These are phyloP conservation scores for Aurifilum marmelostoma DNA, from an alignment of 2,329 filamentous ascomycete species.

Conservation along the genomic window DNA sequence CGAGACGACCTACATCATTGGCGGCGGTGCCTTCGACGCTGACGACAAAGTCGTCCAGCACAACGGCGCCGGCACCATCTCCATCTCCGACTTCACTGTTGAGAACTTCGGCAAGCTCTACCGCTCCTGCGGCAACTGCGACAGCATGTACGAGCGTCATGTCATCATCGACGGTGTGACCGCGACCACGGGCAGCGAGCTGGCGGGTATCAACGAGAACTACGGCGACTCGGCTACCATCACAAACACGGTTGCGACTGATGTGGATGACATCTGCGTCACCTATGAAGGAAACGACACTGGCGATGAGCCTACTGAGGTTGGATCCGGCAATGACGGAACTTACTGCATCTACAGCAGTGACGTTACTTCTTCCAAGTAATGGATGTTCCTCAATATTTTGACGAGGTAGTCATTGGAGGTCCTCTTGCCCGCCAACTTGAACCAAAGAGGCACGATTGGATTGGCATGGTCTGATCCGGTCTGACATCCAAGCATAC, in stretches of 20 bases:
- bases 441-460: background rate
- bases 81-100: constrained; percentile 43
- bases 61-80: constrained; percentile 42
- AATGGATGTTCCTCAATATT: background rate
- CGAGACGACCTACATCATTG: constrained; percentile 42
- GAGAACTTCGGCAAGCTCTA: constrained; percentile 54
- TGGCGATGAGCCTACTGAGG: constrained; percentile 29
- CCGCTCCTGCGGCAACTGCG: constrained; percentile 52
- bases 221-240: constrained; percentile 37
- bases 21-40: constrained; percentile 43
- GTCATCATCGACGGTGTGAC: constrained; percentile 48
- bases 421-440: background rate
- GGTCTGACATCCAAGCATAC: background rate
- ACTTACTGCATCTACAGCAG: constrained; percentile 27
- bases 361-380: constrained; percentile 2
- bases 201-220: constrained; percentile 28
- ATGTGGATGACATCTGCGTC: constrained; percentile 28
- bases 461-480: background rate
- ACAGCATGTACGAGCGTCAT: constrained; percentile 44
- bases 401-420: background rate
- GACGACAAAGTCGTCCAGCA: constrained; percentile 44
- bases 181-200: constrained; percentile 34
- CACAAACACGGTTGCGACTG: constrained; percentile 25
- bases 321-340: constrained; percentile 26
- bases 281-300: constrained; percentile 28